A percentile compares a stretch with the other conserved stretches of the same genome.
Conservation (phyloP, 108 stramenopile species). For the Discostella stelligeroides region DNA sequence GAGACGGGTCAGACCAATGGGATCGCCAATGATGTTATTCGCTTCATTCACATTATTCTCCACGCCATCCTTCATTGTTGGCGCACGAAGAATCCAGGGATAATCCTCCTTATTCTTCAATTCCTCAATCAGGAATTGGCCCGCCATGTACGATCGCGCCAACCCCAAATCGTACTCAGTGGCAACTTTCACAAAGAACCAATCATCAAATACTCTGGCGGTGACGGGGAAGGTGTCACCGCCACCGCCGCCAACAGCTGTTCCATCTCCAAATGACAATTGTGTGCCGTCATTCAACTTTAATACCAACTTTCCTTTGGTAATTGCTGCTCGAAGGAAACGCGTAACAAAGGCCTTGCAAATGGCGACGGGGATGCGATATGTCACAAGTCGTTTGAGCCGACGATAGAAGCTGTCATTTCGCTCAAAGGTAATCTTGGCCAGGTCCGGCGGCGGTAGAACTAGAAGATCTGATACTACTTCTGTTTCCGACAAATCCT, state of each 20-base stretch:
- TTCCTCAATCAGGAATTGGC: slow-evolving; percentile 82
- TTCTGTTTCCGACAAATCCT: not conserved
- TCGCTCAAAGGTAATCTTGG: slow-evolving; percentile 37
- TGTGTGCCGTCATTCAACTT: slow-evolving; percentile 78
- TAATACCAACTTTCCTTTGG: slow-evolving; percentile 60
- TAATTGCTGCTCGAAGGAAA: slow-evolving; percentile 71
- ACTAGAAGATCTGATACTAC: slow-evolving; percentile 30
- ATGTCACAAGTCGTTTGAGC: slow-evolving; percentile 52
- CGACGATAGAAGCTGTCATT: slow-evolving; percentile 33
- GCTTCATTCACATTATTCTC: slow-evolving; percentile 48
- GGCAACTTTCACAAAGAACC: slow-evolving; percentile 94
- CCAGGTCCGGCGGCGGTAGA: slow-evolving; percentile 67
- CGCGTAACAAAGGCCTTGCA: slow-evolving; percentile 61
- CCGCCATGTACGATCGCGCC: slow-evolving; percentile 90
- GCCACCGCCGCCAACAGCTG: slow-evolving; percentile 61
- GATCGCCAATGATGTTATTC: slow-evolving; percentile 71
- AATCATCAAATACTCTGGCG: slow-evolving; percentile 84
- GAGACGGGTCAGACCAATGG: slow-evolving; percentile 77
- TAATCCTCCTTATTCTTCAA: slow-evolving; percentile 63
- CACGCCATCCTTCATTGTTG: slow-evolving; percentile 37
- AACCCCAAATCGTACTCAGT: slow-evolving; percentile 92
- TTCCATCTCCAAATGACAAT: slow-evolving; percentile 71
- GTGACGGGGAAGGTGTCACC: slow-evolving; percentile 68
- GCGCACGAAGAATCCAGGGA: slow-evolving; percentile 44
- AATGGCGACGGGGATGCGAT: slow-evolving; percentile 68